Evolutionary conservation across 2,329 filamentous ascomycete genomes (phyloP).

Genomic region (Pyrenophora tritici-repentis): DNA sequence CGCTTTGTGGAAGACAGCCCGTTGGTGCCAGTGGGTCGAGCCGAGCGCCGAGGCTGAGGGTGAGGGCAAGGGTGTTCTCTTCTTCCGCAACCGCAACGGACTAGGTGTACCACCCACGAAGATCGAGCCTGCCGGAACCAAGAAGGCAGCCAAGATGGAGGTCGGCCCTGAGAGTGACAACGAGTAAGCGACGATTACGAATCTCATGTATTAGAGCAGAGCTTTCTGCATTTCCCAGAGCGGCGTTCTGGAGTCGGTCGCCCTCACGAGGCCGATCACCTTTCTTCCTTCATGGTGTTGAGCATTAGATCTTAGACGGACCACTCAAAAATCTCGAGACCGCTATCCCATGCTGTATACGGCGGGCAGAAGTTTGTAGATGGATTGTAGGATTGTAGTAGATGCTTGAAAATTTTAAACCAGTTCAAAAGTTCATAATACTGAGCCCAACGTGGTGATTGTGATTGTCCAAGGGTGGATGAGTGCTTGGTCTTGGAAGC

Average conservation of each 20-base stretch:
- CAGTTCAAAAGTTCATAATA: slow-evolving; percentile 1
- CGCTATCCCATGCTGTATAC: slow-evolving; percentile 15
- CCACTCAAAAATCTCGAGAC: slow-evolving; percentile 8
- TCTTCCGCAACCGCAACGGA: slow-evolving; percentile 95
- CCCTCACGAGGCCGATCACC: slow-evolving; percentile 8
- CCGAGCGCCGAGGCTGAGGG: slow-evolving; percentile 80
- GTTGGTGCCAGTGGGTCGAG: slow-evolving; percentile 98
- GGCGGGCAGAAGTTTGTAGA: slow-evolving; percentile 18
- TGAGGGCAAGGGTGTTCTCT: slow-evolving; percentile 81
- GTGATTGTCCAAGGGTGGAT: neutral
- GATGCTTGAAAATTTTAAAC: slow-evolving; percentile 3
- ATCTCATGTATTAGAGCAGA: slow-evolving; percentile 26
- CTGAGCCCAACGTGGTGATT: neutral
- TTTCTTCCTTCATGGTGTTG: slow-evolving; percentile 19
- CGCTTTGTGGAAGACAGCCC: slow-evolving; percentile 78
- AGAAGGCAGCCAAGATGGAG: slow-evolving; percentile 44
- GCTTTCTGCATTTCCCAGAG: slow-evolving; percentile 13
- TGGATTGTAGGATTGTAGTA: slow-evolving; percentile 4
- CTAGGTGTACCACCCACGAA: slow-evolving; percentile 63
- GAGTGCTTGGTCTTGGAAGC: neutral
- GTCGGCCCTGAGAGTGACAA: slow-evolving; percentile 39
- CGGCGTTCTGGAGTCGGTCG: slow-evolving; percentile 28
- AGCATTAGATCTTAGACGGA: slow-evolving; percentile 21
- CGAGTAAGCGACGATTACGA: slow-evolving; percentile 30
- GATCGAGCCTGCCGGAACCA: slow-evolving; percentile 28